Base-by-base conservation (phyloP, 2,329 filamentous ascomycete genomes). In the Xylaria digitata region DNA sequence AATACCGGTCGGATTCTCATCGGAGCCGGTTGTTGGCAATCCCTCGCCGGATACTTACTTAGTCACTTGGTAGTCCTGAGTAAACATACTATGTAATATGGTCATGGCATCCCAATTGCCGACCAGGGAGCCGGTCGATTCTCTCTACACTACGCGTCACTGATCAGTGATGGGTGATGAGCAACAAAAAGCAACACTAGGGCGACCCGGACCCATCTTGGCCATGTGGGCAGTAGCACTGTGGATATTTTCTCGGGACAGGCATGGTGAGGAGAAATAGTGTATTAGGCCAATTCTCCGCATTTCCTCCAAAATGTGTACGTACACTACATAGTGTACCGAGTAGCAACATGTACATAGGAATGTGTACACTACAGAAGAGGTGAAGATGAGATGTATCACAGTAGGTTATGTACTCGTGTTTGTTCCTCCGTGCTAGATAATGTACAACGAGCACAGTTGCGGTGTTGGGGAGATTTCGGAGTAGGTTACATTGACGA, bases 401-500 rank as follows among this genome's bases (percentile, higher is more conserved):
- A n/a, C n/a, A n/a, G n/a, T n/a, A n/a, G n/a, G n/a, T 34, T 34
- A 9, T 34, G 32, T 34, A 37, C 34, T 37, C 13, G 9, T 40
- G 37, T 13, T 26, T 26, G 26, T 26, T 26, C 26, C 26, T 5
- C 13, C 17, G 42, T n/a, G 15, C 34, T 37, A 37, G 34, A 26
- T 26, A 26, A 5, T 26, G 26, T 26, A 26, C 26, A 5, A 26
- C 26, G 26, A 26, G 26, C 30, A 6, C 32, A 30, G 19, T 13
- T 55, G 32, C 2, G 19, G 48, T 21, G 30, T 59, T 54, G 56
- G 48, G 15, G 61, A 48, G 21, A 7, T 15, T 26, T 60, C 40
- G 56, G 56, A 40, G 62, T 60, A 64, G 55, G 62, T 61, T 65
- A 65, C 63, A 61, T 65, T 52, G 56, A 65, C 62, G 8, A 61